Evolutionary conservation across 306 rosid genomes (phyloP).

Genomic region (Delonix regia): DNA sequence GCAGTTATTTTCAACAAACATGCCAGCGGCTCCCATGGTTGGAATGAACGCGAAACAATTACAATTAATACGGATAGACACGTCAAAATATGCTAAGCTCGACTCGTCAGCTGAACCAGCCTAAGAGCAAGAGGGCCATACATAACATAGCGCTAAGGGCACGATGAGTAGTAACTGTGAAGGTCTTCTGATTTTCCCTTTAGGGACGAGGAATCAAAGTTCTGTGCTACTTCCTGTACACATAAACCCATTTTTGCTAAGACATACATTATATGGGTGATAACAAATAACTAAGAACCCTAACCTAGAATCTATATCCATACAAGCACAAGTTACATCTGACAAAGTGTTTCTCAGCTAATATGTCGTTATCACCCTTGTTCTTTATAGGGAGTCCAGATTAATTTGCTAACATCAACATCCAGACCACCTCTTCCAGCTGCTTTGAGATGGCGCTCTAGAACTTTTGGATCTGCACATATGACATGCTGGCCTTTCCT

Average conservation of each 20-base stretch:
- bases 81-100: neutral
- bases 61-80: neutral
- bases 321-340: slow-evolving; percentile 34
- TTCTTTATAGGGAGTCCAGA: slow-evolving; percentile 98
- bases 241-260: neutral
- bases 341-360: neutral
- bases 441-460: slow-evolving; percentile 97
- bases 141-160: neutral
- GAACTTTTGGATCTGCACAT: slow-evolving; percentile 95
- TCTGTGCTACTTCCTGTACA: slow-evolving; percentile 17
- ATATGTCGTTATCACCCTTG: slow-evolving; percentile 46
- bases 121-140: neutral
- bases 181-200: neutral
- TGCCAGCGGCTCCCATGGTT: neutral
- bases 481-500: slow-evolving; percentile 98
- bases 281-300: slow-evolving; percentile 20
- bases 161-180: neutral
- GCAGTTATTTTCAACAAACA: too few species aligned
- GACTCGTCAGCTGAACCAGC: neutral
- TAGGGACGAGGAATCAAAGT: neutral
- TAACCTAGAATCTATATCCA: slow-evolving; percentile 37
- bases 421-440: slow-evolving; percentile 98
- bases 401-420: slow-evolving; percentile 91
- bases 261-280: slow-evolving; percentile 22
- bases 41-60: neutral